Percentiles rank a stretch among this genome's conserved stretches.
These are phyloP conservation scores for Gloeopeniophorella convolvens DNA, from an alignment of 768 basidiomycete genomes.

Conservation along the genomic window DNA sequence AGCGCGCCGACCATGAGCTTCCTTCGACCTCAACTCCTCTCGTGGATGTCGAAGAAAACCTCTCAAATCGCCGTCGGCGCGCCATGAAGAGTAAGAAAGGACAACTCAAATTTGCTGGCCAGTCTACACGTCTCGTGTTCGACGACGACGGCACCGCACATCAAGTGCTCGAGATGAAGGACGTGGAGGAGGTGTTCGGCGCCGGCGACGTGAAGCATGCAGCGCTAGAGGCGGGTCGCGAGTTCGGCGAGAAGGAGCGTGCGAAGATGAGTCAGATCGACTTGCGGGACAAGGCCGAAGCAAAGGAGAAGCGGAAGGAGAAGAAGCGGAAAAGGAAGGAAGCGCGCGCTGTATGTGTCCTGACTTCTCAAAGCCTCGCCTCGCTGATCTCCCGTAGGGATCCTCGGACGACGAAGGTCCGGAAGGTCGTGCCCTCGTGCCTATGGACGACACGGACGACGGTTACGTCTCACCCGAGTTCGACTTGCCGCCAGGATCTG, in stretches of 20 bases:
- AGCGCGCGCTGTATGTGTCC: conserved; percentile 35
- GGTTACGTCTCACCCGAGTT: conserved; percentile 72
- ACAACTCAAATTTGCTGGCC: conserved; percentile 51
- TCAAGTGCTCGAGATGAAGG: conserved; percentile 77
- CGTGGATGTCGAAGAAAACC: conserved; percentile 35
- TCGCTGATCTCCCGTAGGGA: conserved; percentile 7
- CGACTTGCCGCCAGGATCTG: conserved; percentile 38
- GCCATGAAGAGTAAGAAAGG: conserved; percentile 68
- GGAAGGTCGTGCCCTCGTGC: conserved; percentile 31
- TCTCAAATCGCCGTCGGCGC: conserved; percentile 87
- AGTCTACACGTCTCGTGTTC: conserved; percentile 74
- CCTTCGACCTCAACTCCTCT: conserved; percentile 25
- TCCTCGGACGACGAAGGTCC: conserved; percentile 21
- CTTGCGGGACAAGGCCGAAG: conserved; percentile 71
- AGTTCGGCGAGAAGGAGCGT: conserved; percentile 70
- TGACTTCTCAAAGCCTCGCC: background rate
- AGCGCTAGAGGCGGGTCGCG: conserved; percentile 56
- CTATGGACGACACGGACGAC: conserved; percentile 40
- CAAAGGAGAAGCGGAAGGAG: conserved; percentile 82
- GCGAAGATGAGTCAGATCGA: conserved; percentile 67
- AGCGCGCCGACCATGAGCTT: conserved; percentile 83
- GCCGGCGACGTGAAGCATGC: conserved; percentile 48
- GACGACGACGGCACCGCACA: conserved; percentile 83
- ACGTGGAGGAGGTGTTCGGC: conserved; percentile 62
- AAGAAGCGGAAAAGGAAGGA: conserved; percentile 92